A percentile compares a stretch with the other conserved stretches of the same genome.
Evolutionary conservation across 345 rosid genomes (phyloP).

Genomic region (Syzygium aqueum): DNA sequence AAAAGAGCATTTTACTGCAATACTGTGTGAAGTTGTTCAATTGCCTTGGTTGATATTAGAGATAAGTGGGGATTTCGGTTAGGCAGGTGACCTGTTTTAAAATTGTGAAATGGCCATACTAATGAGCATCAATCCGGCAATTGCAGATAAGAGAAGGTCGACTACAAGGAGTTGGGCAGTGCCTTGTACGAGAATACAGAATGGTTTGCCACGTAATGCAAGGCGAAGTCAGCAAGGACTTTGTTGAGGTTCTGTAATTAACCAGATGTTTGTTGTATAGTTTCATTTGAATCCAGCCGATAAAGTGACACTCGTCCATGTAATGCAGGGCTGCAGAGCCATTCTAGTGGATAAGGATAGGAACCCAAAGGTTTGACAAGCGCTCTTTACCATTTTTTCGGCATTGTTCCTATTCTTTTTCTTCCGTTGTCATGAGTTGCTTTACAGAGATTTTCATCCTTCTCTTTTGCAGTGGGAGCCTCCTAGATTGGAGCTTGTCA

Average conservation of each 20-base stretch:
- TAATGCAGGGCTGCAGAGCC: slow-evolving; percentile 89
- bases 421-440: not conserved
- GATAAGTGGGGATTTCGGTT: not conserved
- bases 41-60: not conserved
- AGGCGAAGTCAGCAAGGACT: slow-evolving; percentile 83
- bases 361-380: slow-evolving; percentile 56
- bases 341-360: slow-evolving; percentile 71
- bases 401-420: not conserved
- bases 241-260: slow-evolving; percentile 53
- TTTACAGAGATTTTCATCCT: not conserved
- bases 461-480: slow-evolving; percentile 57
- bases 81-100: not conserved
- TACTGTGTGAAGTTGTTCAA: not conserved
- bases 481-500: slow-evolving; percentile 44
- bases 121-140: not conserved
- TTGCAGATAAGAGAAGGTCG: slow-evolving; percentile 86
- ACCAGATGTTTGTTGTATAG: not conserved
- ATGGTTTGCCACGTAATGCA: slow-evolving; percentile 76
- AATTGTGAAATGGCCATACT: not conserved
- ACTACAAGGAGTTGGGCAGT: slow-evolving; percentile 74
- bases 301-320: not conserved
- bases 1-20: not conserved
- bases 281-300: not conserved
- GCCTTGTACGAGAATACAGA: slow-evolving; percentile 75
- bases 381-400: not conserved